A percentile compares a stretch with the other conserved stretches of the same genome.
These are phyloP conservation scores for Choanephora cucurbitarum DNA, from an alignment of 371 early-diverging fungal genomes.

Conservation along the genomic window DNA sequence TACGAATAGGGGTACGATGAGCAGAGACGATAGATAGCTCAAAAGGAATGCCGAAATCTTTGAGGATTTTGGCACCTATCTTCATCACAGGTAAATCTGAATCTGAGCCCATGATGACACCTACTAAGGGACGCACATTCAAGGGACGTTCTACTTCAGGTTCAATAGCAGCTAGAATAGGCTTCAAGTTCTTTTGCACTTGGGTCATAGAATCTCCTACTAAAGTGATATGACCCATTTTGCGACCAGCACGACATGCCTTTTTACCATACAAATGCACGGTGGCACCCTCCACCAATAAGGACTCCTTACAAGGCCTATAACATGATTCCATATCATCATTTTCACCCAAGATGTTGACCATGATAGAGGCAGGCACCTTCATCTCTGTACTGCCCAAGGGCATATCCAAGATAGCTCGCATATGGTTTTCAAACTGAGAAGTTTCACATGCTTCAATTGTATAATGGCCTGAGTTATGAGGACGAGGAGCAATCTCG, in stretches of 20 bases:
- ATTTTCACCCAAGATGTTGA: constrained; percentile 87
- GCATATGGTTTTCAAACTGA: constrained; percentile 96
- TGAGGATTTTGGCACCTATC: constrained; percentile 83
- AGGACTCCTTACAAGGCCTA: constrained; percentile 67
- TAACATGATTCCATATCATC: constrained; percentile 61
- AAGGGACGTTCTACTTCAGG: constrained; percentile 50
- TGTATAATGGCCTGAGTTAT: constrained; percentile 98
- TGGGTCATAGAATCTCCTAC: constrained; percentile 83
- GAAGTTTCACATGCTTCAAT: constrained; percentile 96
- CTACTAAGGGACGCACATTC: constrained; percentile 76
- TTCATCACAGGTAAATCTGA: constrained; percentile 95
- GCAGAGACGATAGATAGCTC: constrained; percentile 95
- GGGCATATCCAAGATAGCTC: constrained; percentile 91
- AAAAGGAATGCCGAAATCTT: constrained; percentile 89
- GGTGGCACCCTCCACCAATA: constrained; percentile 81
- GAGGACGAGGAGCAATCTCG: constrained; percentile 97
- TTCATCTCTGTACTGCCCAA: constrained; percentile 90
- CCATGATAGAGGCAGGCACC: constrained; percentile 90
- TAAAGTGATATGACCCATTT: constrained; percentile 97
- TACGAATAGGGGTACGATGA: constrained; percentile 92
- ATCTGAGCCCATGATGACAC: constrained; percentile 97
- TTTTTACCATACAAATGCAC: constrained; percentile 94
- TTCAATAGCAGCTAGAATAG: constrained; percentile 66
- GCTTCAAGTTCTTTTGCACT: constrained; percentile 62
- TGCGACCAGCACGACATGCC: constrained; percentile 84